These are phyloP conservation scores for Dothideomycetidae sp. DNA, from an alignment of 2,329 filamentous ascomycete genomes.

Conservation along the genomic window DNA sequence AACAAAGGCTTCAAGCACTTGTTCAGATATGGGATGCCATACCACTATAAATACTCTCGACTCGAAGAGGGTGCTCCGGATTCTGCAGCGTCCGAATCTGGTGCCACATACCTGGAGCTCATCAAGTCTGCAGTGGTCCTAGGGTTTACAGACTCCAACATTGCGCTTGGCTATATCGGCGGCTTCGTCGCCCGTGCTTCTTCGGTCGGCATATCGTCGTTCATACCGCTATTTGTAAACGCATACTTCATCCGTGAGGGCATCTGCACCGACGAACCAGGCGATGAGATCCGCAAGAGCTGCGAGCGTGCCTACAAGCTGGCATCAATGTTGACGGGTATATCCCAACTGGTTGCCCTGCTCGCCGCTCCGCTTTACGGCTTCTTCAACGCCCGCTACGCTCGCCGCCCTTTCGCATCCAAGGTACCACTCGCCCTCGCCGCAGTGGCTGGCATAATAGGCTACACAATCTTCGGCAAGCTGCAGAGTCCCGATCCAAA, in stretches of 20 bases:
- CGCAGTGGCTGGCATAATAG: conserved; percentile 58
- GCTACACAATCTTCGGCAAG: conserved; percentile 64
- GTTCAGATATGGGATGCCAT: conserved; percentile 21
- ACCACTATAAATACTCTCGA: conserved; percentile 1
- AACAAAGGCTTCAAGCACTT: conserved; percentile 51
- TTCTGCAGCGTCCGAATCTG: conserved; percentile 25
- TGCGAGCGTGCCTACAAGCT: conserved; percentile 80
- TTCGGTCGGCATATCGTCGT: conserved; percentile 86
- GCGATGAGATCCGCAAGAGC: conserved; percentile 60
- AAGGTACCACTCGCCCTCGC: conserved; percentile 64
- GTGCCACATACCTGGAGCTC: conserved; percentile 34
- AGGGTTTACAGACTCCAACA: conserved; percentile 60
- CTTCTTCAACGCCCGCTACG: conserved; percentile 58
- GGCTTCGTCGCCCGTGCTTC: conserved; percentile 91
- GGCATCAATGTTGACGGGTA: conserved; percentile 73
- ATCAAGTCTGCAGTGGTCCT: conserved; percentile 36
- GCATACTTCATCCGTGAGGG: conserved; percentile 73
- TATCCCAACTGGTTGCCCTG: conserved; percentile 75
- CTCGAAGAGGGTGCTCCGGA: not conserved
- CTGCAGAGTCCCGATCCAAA: conserved; percentile 60
- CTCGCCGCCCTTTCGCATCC: conserved; percentile 30
- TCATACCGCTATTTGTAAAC: conserved; percentile 87
- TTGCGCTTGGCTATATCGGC: conserved; percentile 77
- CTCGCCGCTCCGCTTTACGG: conserved; percentile 78
- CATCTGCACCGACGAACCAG: conserved; percentile 48